These are phyloP conservation scores for Leccinellum rugosiceps DNA, from an alignment of 768 basidiomycete species.

Conservation along the genomic window DNA sequence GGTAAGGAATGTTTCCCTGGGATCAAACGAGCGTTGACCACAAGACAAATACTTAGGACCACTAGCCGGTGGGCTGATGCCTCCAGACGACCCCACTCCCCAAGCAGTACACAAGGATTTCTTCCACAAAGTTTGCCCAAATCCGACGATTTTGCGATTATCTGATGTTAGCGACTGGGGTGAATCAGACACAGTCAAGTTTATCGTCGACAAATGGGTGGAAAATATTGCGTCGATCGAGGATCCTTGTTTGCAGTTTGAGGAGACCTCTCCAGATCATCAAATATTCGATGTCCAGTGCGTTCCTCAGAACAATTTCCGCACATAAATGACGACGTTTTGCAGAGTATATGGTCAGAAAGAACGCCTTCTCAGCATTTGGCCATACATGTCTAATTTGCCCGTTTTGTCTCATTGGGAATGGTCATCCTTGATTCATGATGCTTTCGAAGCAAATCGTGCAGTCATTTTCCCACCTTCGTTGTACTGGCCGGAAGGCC, in stretches of 20 bases:
- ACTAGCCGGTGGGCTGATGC: slow-evolving; percentile 35
- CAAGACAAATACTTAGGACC: slow-evolving; percentile 28
- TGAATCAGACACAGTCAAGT: slow-evolving; percentile 23
- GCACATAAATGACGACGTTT: not conserved
- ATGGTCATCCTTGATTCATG: slow-evolving; percentile 34
- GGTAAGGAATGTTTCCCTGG: slow-evolving; percentile 20
- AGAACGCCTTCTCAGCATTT: slow-evolving; percentile 31
- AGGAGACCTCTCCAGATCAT: slow-evolving; percentile 15
- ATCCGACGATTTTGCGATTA: slow-evolving; percentile 31
- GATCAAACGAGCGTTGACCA: not conserved
- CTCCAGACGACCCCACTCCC: slow-evolving; percentile 26
- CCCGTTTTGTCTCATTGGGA: slow-evolving; percentile 34
- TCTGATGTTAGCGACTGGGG: slow-evolving; percentile 22
- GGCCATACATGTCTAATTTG: slow-evolving; percentile 30
- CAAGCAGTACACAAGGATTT: slow-evolving; percentile 35
- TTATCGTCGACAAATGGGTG: slow-evolving; percentile 35
- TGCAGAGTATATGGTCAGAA: slow-evolving; percentile 31
- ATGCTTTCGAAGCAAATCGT: slow-evolving; percentile 24
- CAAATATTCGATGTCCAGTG: slow-evolving; percentile 17
- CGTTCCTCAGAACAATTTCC: not conserved
- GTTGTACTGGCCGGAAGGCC: slow-evolving; percentile 3
- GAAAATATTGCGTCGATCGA: slow-evolving; percentile 31
- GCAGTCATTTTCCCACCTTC: slow-evolving; percentile 17
- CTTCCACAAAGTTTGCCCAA: slow-evolving; percentile 37
- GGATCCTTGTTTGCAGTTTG: slow-evolving; percentile 39